Conservation (phyloP, 164 flowering plant genomes). For the Vitis amurensis region DNA sequence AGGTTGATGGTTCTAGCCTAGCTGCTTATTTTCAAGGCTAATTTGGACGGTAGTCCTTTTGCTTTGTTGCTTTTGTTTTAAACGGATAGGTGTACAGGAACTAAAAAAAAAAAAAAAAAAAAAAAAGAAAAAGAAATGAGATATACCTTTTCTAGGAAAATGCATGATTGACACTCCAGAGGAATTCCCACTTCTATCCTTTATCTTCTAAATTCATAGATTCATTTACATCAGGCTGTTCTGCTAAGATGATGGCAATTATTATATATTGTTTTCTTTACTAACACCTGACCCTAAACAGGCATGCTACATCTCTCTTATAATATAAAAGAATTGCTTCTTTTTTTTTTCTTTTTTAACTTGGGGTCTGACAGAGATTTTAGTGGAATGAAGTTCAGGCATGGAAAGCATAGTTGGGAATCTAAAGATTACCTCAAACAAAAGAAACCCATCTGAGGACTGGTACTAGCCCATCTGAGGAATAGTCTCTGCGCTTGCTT, state of each 20-base stretch:
- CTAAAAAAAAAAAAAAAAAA: too few relatives aligned
- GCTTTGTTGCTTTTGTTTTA: too few relatives aligned
- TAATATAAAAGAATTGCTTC: slow-evolving; percentile 14
- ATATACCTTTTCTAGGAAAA: slow-evolving; percentile 10
- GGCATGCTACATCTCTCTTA: slow-evolving; percentile 53
- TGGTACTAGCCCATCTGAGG: slow-evolving; percentile 1
- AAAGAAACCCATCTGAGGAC: slow-evolving; percentile 21
- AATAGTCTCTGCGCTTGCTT: too few relatives aligned
- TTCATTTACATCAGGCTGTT: slow-evolving; percentile 10
- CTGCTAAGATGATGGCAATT: slow-evolving; percentile 9
- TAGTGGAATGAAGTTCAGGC: slow-evolving; percentile 29
- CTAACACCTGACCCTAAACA: slow-evolving; percentile 46
- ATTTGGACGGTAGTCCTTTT: too few relatives aligned
- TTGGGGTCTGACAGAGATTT: slow-evolving; percentile 32
- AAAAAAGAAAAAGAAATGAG: not conserved
- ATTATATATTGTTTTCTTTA: slow-evolving; percentile 22
- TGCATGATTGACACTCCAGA: slow-evolving; percentile 20
- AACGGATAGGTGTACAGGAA: too few relatives aligned
- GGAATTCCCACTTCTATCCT: slow-evolving; percentile 23
- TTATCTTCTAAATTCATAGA: slow-evolving; percentile 15
- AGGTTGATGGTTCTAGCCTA: too few relatives aligned
- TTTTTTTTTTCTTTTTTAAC: slow-evolving; percentile 13
- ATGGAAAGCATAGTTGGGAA: slow-evolving; percentile 25
- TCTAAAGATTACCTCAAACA: slow-evolving; percentile 18
- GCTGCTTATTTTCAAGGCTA: too few relatives aligned